Evolutionary conservation across 805 yeast genomes (phyloP), one percentile per base, ranked within the genome.

Genomic region (Cyberlindnera meyerae): DNA sequence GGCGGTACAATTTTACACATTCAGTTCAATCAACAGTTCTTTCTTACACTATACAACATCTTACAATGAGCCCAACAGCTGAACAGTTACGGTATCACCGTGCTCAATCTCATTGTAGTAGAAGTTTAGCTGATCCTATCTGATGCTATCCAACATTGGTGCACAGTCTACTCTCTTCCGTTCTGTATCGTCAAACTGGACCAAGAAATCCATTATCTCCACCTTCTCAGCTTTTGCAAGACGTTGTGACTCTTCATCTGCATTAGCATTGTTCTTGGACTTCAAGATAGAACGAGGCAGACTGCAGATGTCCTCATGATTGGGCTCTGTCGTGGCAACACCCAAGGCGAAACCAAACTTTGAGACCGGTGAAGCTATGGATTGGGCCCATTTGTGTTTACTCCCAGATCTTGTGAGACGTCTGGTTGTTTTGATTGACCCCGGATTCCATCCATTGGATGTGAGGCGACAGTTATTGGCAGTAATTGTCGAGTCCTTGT

Each of bases 251-350:
- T 44, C 48, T 11, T 12, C n/a, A 1, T 33, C 34, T 4, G 21
- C 35, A 14, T 40, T 40, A 31, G 24, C 30, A 34, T 44, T 44
- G 7, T 33, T 21, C 22, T 24, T 33, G 24, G 40, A 40, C 12
- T 29, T 35, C 40, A 44, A 41, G 11, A 44, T 44, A 1, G 48
- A 36, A 14, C 24, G 31, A 11, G 39, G 41, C 25, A 18, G 30
- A n/a, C 27, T 33, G 13, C 20, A 30, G 9, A 20, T 33, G 29
- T 32, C 14, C 18, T 21, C 30, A 14, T 11, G 7, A 15, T 9
- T 28, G 12, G 9, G 7, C 11, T 28, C 30, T 28, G 28, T 6
- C 17, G 26, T 21, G 22, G 4, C 4, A 26, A 15, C 6, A 22
- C 28, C 18, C 24, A 24, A 8, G n/a, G n/a, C n/a, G n/a, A n/a